Evolutionary conservation across 2,329 filamentous ascomycete genomes (phyloP).

Genomic region (Stagonosporopsis chrysanthemi): DNA sequence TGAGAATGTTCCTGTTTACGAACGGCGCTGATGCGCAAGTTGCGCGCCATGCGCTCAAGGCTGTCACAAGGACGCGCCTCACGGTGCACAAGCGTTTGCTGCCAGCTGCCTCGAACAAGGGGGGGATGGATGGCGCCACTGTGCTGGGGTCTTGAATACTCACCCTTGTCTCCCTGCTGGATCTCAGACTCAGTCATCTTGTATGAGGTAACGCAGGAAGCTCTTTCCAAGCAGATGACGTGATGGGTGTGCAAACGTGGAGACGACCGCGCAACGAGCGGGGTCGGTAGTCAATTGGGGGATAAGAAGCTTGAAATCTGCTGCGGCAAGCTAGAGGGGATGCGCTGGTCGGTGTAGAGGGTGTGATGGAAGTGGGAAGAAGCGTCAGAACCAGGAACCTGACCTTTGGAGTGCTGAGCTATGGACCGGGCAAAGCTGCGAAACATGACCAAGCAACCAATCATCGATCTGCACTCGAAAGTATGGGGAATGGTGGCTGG

Average conservation of each 20-base stretch:
- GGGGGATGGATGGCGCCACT: neutral
- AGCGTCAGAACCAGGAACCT: conserved; percentile 26
- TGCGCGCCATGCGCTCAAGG: conserved; percentile 13
- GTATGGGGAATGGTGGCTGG: conserved; percentile 40
- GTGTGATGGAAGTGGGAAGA: conserved; percentile 34
- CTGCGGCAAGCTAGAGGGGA: conserved; percentile 27
- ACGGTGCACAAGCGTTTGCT: neutral
- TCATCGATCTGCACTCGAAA: conserved; percentile 37
- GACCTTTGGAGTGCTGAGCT: conserved; percentile 32
- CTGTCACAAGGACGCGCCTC: conserved; percentile 11
- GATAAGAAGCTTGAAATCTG: conserved; percentile 26
- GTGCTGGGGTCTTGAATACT: conserved; percentile 9
- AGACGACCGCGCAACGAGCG: conserved; percentile 32
- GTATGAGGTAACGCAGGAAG: conserved; percentile 22
- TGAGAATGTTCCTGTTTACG: neutral
- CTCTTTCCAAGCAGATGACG: conserved; percentile 38
- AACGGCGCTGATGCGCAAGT: conserved; percentile 24
- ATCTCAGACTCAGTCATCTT: conserved; percentile 48
- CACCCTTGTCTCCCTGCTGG: conserved; percentile 49
- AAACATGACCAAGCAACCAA: conserved; percentile 33
- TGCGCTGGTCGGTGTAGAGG: conserved; percentile 30
- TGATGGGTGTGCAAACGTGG: conserved; percentile 34
- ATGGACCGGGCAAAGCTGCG: conserved; percentile 40
- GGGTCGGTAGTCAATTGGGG: conserved; percentile 34
- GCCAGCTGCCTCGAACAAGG: neutral